Evolutionary conservation across 176 grass and related monocot genomes (phyloP).

Genomic region (Carex parvula): DNA sequence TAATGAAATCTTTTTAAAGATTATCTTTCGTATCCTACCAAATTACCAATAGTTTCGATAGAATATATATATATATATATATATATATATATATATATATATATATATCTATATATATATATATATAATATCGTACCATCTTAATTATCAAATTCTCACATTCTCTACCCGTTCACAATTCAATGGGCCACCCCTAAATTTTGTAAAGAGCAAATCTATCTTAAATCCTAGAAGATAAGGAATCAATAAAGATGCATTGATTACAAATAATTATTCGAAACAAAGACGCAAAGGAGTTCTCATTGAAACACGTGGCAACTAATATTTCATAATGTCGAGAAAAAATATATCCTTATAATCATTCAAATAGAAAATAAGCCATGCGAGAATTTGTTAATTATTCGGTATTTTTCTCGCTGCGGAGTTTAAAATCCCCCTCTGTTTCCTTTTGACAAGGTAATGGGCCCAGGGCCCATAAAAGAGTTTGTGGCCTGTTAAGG

Average conservation of each 20-base stretch:
- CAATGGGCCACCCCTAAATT: not conserved
- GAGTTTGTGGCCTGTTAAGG: too few species aligned
- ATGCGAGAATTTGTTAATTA: too few species aligned
- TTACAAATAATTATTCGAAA: not conserved
- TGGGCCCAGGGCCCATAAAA: too few species aligned
- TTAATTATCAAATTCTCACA: not conserved
- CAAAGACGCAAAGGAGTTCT: not conserved
- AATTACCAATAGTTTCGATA: not conserved
- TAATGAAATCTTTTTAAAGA: not conserved
- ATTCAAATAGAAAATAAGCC: too few species aligned
- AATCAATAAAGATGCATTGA: not conserved
- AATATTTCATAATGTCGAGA: too few species aligned
- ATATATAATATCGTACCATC: too few species aligned
- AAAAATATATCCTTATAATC: too few species aligned
- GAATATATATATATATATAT: not conserved
- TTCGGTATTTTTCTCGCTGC: too few species aligned
- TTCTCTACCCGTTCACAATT: not conserved
- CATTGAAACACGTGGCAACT: not conserved
- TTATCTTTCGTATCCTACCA: not conserved
- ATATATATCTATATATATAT: too few species aligned
- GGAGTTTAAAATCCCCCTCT: too few species aligned
- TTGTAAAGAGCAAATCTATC: not conserved
- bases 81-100: too few species aligned
- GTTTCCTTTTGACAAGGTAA: too few species aligned
- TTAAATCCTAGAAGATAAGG: not conserved